These are phyloP conservation scores for Alternaria longipes DNA, from an alignment of 2,329 filamentous ascomycete species.

Conservation along the genomic window DNA sequence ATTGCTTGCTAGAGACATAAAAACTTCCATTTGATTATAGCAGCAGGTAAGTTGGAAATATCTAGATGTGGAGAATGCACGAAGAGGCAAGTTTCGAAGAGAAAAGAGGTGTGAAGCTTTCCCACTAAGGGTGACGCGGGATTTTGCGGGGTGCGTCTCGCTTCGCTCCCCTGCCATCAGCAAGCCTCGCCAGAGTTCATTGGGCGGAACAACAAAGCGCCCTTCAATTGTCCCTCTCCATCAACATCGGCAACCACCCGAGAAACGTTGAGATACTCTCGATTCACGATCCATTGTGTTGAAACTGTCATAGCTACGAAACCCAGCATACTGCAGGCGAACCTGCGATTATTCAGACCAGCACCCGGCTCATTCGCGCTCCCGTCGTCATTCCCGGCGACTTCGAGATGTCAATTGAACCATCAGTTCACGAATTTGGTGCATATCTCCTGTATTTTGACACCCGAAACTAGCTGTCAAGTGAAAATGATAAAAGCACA, in stretches of 20 bases:
- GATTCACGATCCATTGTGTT: no score
- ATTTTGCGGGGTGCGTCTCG: slow-evolving; percentile 1
- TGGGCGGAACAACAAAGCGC: background rate
- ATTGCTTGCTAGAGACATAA: background rate
- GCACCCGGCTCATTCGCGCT: no score
- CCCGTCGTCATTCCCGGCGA: no score
- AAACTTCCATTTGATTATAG: background rate
- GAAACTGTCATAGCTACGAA: no score
- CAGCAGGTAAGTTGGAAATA: background rate
- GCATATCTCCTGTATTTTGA: no score
- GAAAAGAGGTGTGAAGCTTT: background rate
- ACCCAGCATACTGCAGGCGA: no score
- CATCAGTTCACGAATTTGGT: no score
- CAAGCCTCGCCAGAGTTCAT: background rate
- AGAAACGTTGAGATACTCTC: no score
- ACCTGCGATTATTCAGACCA: no score
- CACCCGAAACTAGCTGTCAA: background rate
- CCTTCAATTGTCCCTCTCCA: background rate
- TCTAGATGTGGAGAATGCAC: accelerated
- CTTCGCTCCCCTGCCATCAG: background rate
- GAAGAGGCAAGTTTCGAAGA: background rate
- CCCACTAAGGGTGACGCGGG: background rate
- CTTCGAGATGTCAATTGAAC: no score
- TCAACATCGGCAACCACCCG: background rate
- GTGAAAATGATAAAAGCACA: background rate